Base-by-base conservation (phyloP, 2,329 filamentous ascomycete genomes). In the Penicillium sumatraense region DNA sequence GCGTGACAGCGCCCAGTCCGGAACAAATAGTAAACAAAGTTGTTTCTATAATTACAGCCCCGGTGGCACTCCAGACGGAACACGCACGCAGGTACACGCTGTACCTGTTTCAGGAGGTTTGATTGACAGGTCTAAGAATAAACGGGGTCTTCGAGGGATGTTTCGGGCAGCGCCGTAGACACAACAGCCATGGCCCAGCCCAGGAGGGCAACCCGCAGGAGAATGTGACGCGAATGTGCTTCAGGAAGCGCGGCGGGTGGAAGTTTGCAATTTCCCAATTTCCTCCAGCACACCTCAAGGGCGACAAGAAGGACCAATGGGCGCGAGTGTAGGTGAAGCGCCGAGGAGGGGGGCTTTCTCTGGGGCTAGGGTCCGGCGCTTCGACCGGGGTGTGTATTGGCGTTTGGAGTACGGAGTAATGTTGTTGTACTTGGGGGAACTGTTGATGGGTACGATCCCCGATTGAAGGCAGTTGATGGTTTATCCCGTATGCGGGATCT, bases 61-160 rank as follows among this genome's bases (percentile, higher is more conserved):
- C 40, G 45, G 36, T 47, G 36, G 49, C 36, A 52, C 20, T 49
- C 42, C 29, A 40, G 40, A 26, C 23, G 40, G 9, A 16, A 26
- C 6, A 10, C 23, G 40, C 16, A 47, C 42, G 42, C 42, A 46
- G 42, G 42, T 46, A 46, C 42, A 46, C 26, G 31, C 44, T 48
- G 59, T 61, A 21, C 55, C 57, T 60, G 63, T 66, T 60, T 66
- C 63, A 64, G 42, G 31, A 38, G 47, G n/a, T 24, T 21, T 33
- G 38, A 58, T 55, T 62, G 61, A 63, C 61, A 62, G 59, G 54
- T 60, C 62, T 59, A 62, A 62, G 56, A 63, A 62, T 59, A 56
- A 47, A 29, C 42, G 26, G 42, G 42, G 44, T 40, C 40, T 54
- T 47, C 38, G 24, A 54, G 54, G 45, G 36, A 44, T 36, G 63